Evolutionary conservation across 179 eudicot genomes (phyloP), one percentile per base, ranked within the genome.

Genomic region (Silene coronaria): DNA sequence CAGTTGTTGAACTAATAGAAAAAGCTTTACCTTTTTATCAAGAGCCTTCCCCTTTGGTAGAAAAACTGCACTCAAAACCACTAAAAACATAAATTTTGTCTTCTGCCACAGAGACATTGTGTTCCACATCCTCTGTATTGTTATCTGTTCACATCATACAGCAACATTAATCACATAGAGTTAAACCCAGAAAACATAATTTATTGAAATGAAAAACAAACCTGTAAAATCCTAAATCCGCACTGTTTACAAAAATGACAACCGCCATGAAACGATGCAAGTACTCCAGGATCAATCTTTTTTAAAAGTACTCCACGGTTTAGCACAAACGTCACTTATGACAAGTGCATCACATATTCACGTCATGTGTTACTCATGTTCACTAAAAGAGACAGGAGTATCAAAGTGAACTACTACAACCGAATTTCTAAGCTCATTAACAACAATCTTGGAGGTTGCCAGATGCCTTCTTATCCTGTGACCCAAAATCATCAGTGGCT

Each of bases 71-170:
- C 91, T 93, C 79, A 89, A 92, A 57, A 89, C 61, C 24, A 91
- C 65, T 21, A 92, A 85, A 46, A 86, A 87, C 9, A 91, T 16
- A 70, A 90, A 80, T 78, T 88, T 91, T 14, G 81, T 83, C 83
- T 90, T 91, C 75, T 91, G 95, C 95, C 97, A 88, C 80, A 91
- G 84, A 19, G 97, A 90, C 97, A 91, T 86, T 78, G 84, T 88
- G 32, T 77, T 80, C 90, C 89, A 92, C 21, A 96, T 92, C 78
- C 97, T 84, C 71, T 81, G 80, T 58, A 92, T 71, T 30, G 97
- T 90, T 42, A 91, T 75, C 97, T 92, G 78, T 63, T 67, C 22
- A 46, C 63, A 68, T 28, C 6, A 74, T 30, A 38, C 23, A 77
- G 32, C 34, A 48, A 46, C 59, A 62, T 68, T 8, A 72, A 62